Base-by-base conservation (phyloP, 164 flowering plant genomes). In the Akebia trifoliata region DNA sequence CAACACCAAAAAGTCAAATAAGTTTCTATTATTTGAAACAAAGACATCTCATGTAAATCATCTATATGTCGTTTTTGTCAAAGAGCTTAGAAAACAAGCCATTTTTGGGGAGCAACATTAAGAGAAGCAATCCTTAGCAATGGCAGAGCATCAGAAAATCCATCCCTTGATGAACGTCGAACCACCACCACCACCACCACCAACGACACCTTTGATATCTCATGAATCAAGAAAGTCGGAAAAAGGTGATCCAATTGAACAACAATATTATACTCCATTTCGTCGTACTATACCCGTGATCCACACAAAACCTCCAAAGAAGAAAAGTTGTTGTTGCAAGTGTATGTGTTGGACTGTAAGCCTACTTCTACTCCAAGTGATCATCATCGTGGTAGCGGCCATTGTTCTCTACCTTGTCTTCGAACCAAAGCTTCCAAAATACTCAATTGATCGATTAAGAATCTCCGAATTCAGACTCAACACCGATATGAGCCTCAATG, bases 381-480 rank as follows among this genome's bases (percentile, higher is more conserved):
- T 86, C 26, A 21, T 74, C 21, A 14, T 81, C 6, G 97, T 64
- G 17, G 72, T 70, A 20, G 21, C 67, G 0, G 72, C 45, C 0
- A 91, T 72, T 20, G 61, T 81, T 25, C 74, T 90, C 9, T 85
- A 72, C 76, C 72, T 84, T 1, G 76, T 76, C 11, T 89, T 89
- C 81, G 65, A 58, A 26, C 98, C 98, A 7, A 82, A 84, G 56
- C 50, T 84, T 12, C 98, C 97, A 8, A 68, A 77, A 2, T 89
- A 87, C 74, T 85, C 91, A 0, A 62, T 89, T 8, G 78, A 84
- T 29, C 63, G 71, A 42, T 59, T 92, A 43, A 62, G 51, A 12
- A 78, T 92, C 42, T 67, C 79, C 1, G 64, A 71, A 14, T 72
- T 92, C 46, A 58, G 61, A 28, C 74, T 81, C 61, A 74, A 74